Conservation (phyloP, 345 rosid genomes). For the Dovyalis caffra region DNA sequence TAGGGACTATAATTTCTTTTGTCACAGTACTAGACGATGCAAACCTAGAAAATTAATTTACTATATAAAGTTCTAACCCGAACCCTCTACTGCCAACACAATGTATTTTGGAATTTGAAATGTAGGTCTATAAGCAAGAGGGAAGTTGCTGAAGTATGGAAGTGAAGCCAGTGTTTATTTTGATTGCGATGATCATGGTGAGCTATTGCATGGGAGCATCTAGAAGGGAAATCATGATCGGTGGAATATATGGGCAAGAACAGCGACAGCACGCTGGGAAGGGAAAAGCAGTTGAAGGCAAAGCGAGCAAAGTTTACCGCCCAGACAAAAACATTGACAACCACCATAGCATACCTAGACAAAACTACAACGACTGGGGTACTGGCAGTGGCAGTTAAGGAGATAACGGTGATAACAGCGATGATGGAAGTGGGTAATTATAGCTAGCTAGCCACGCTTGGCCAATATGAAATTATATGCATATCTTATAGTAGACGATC, state of each 20-base stretch:
- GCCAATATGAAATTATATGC: too few relatives aligned
- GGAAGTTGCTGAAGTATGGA: too few relatives aligned
- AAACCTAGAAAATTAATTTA: too few relatives aligned
- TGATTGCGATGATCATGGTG: slow-evolving; percentile 28
- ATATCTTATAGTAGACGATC: too few relatives aligned
- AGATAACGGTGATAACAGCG: slow-evolving; percentile 11
- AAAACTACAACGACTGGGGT: slow-evolving; percentile 25
- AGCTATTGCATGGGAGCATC: slow-evolving; percentile 22
- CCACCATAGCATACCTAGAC: slow-evolving; percentile 45
- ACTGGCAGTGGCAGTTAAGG: slow-evolving; percentile 4
- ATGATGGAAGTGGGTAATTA: slow-evolving; percentile 11
- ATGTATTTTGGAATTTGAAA: too few relatives aligned
- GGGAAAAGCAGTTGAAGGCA: slow-evolving; percentile 20
- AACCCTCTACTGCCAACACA: too few relatives aligned
- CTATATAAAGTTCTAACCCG: too few relatives aligned
- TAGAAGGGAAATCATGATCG: slow-evolving; percentile 19
- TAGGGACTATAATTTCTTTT: slow-evolving; percentile 2
- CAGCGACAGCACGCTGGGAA: slow-evolving; percentile 10
- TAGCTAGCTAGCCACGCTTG: not conserved
- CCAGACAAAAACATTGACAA: slow-evolving; percentile 26
- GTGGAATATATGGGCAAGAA: slow-evolving; percentile 25
- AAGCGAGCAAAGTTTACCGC: slow-evolving; percentile 3
- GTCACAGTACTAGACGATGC: too few relatives aligned
- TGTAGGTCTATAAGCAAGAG: too few relatives aligned
- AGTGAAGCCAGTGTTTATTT: slow-evolving; percentile 28